phyloP scores from a whole-genome alignment of 75 land plant species.

The Ceratopteris richardii region DNA sequence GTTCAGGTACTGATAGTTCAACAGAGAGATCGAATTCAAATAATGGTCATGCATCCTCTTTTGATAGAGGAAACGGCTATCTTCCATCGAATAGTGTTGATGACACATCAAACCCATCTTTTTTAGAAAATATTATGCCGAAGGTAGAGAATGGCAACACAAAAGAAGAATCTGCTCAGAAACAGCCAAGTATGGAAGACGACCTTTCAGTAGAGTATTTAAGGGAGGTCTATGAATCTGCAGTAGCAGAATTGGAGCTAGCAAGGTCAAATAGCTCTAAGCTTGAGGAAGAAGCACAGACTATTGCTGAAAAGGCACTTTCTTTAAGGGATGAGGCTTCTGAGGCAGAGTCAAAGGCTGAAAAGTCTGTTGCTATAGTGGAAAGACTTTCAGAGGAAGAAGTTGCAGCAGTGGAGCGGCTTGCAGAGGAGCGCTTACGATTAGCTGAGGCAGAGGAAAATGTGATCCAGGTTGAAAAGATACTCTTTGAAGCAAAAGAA shows the following conservation, averaged over 20 bases:
- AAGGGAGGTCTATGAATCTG: slow-evolving; percentile 49
- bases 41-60: not conserved
- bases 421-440: slow-evolving; percentile 7
- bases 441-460: slow-evolving; percentile 7
- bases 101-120: not conserved
- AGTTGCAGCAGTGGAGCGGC: slow-evolving; percentile 1
- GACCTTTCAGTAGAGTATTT: slow-evolving; percentile 35
- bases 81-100: not conserved
- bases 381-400: slow-evolving; percentile 16
- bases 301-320: slow-evolving; percentile 67
- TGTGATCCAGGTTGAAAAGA: slow-evolving; percentile 11
- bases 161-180: not conserved
- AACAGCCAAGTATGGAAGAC: slow-evolving; percentile 6
- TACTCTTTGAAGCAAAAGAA: slow-evolving; percentile 7
- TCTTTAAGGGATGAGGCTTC: slow-evolving; percentile 68
- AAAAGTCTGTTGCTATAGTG: slow-evolving; percentile 28
- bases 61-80: no score
- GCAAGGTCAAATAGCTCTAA: slow-evolving; percentile 56
- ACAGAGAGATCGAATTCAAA: not conserved
- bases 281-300: slow-evolving; percentile 84
- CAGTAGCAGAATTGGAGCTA: slow-evolving; percentile 61
- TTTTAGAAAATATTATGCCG: not conserved
- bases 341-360: slow-evolving; percentile 48
- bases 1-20: no score
- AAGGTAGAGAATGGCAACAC: not conserved